These are phyloP conservation scores for Ichthyophonus hoferi DNA, from an alignment of 208 protist genomes.

Conservation along the genomic window DNA sequence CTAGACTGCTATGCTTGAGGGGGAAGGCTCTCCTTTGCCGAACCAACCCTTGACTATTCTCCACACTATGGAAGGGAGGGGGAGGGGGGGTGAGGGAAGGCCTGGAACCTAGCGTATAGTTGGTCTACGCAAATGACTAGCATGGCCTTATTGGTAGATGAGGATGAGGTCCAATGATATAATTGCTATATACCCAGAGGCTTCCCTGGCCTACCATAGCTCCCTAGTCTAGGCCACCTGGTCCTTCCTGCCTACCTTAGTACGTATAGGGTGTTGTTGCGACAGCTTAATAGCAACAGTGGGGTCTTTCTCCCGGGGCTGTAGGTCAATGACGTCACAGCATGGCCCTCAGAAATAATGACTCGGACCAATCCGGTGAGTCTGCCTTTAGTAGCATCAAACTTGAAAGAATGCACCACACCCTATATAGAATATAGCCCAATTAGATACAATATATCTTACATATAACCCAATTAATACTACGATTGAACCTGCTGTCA, in stretches of 20 bases:
- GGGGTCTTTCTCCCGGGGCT: neutral
- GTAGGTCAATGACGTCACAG: slow-evolving; percentile 13
- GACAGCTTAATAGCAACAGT: neutral
- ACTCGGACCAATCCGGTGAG: neutral
- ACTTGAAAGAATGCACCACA: neutral
- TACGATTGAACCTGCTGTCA: too few relatives aligned
- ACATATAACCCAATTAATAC: too few relatives aligned
- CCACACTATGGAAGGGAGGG: neutral
- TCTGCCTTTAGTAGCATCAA: neutral
- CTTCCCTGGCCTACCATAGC: too few relatives aligned
- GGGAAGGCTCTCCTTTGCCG: neutral
- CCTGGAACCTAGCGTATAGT: too few relatives aligned
- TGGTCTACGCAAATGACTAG: too few relatives aligned
- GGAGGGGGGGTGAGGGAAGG: too few relatives aligned
- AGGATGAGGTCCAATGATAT: too few relatives aligned
- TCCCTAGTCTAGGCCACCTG: too few relatives aligned
- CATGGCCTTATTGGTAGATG: too few relatives aligned
- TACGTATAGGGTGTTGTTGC: neutral
- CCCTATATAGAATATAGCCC: too few relatives aligned
- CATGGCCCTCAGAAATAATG: neutral
- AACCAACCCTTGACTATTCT: neutral
- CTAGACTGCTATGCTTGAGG: neutral
- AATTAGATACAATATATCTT: too few relatives aligned
- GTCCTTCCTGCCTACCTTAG: neutral
- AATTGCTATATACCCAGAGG: too few relatives aligned